Percentiles rank a stretch among this genome's conserved stretches.
phyloP scores from a whole-genome alignment of 345 rosid species.

The Lumnitzera littorea region DNA sequence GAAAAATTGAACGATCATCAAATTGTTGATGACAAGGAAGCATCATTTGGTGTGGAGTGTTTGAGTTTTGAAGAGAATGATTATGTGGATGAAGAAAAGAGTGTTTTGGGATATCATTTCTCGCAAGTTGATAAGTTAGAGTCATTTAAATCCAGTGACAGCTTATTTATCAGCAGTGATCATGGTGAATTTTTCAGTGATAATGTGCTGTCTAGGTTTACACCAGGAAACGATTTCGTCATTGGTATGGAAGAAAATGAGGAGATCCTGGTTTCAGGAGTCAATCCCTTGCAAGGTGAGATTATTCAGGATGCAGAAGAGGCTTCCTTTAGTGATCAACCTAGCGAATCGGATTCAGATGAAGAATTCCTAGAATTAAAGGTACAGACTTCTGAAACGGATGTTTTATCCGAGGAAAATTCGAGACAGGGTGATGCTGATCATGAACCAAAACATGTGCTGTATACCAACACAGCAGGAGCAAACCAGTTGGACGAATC shows the following conservation, averaged over 20 bases:
- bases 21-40: slow-evolving; percentile 4
- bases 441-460: slow-evolving; percentile 8
- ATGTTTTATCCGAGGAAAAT: slow-evolving; percentile 6
- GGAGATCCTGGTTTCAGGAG: neutral
- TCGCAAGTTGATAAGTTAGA: neutral
- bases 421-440: slow-evolving; percentile 5
- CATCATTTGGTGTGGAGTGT: neutral
- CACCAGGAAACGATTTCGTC: neutral
- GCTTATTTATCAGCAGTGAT: neutral
- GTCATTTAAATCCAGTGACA: neutral
- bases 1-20: neutral
- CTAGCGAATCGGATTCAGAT: slow-evolving; percentile 12
- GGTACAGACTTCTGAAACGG: slow-evolving; percentile 12
- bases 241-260: neutral
- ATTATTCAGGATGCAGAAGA: neutral
- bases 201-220: no score
- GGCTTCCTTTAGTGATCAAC: neutral
- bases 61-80: slow-evolving; percentile 7
- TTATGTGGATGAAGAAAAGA: slow-evolving; percentile 8
- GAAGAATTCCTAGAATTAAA: slow-evolving; percentile 46
- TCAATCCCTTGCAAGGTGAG: neutral
- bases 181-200: neutral
- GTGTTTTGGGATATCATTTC: neutral
- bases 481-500: neutral
- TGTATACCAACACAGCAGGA: neutral